These are phyloP conservation scores for Coelastrella sp. DNA, from an alignment of 139 green algal genomes.

Conservation along the genomic window DNA sequence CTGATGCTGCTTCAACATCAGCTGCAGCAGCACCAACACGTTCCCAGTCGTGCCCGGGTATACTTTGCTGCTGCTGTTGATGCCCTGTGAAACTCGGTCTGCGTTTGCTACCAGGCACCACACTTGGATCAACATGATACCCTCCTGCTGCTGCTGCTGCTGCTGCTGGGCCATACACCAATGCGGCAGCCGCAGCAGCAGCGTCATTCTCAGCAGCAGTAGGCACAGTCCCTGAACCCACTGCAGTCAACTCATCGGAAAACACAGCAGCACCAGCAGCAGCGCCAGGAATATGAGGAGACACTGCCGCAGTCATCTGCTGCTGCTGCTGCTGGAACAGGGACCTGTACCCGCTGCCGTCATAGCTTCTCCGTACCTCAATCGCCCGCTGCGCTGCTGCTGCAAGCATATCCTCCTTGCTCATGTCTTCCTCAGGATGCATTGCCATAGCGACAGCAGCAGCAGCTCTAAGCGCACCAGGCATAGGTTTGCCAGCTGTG, in stretches of 20 bases:
- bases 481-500: background rate
- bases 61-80: slow-evolving; percentile 45
- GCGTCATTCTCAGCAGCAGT: background rate
- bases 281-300: background rate
- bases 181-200: slow-evolving; percentile 3
- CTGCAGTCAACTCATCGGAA: too few species aligned
- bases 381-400: slow-evolving; percentile 28
- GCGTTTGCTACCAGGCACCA: too few species aligned
- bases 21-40: background rate
- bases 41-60: background rate
- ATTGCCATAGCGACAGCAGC: background rate
- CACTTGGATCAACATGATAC: background rate
- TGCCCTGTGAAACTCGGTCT: background rate
- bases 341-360: slow-evolving; percentile 23
- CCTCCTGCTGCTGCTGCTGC: slow-evolving; percentile 9
- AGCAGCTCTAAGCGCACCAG: background rate
- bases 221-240: background rate
- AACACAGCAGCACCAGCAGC: background rate
- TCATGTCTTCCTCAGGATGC: background rate
- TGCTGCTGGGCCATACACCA: background rate
- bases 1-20: background rate
- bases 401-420: background rate
- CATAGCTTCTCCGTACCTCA: slow-evolving; percentile 9
- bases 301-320: background rate
- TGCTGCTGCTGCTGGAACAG: slow-evolving; percentile 2